Base-by-base conservation (phyloP, 225 moss, liverwort and hornwort species). In the Straminergon stramineum region DNA sequence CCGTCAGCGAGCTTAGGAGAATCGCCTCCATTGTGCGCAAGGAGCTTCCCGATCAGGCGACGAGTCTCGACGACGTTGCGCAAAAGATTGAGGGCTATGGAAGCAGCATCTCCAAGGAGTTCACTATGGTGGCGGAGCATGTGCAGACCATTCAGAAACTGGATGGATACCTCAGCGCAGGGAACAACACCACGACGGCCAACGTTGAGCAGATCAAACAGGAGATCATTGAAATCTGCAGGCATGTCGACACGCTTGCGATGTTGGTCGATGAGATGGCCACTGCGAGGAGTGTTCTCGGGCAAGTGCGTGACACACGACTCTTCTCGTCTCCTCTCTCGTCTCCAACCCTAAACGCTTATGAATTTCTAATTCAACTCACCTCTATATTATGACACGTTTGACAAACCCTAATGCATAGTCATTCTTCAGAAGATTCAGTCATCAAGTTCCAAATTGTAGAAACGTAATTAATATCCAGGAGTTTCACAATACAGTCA, bases 111-210 rank as follows among this genome's bases (percentile, higher is more conserved):
- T 95, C 92, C 62, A 48, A 56, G 15, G 96, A 95, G 80, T 89
- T 97, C 39, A 92, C 92, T 32, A 82, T 84, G 84, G 52, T 97
- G 80, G 92, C 95, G 34, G 80, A 87, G 78, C 94, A 95, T 90
- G 92, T 97, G 79, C 91, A 90, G 58, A 73, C 68, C 57, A 87
- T 97, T 30, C 93, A 96, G 87, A 87, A 7, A 15, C 11, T 94
- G 5, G 89, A 95, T 85, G 91, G 93, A 23, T 88, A 95, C 84
- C 83, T 97, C 32, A 97, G 95, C 63, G 90, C 90, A 11, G 93
- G 87, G 31, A 96, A 95, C 55, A 93, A 94, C 31, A 93, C 88
- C 62, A 58, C 88, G 4, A 85, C 89, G 15, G 87, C 57, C 51
- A 95, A 89, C 56, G 87, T 94, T 27, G 94, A 91, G 52, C 91